Evolutionary conservation across 768 basidiomycete species (phyloP).

Genomic region (Calocybe cyanea): DNA sequence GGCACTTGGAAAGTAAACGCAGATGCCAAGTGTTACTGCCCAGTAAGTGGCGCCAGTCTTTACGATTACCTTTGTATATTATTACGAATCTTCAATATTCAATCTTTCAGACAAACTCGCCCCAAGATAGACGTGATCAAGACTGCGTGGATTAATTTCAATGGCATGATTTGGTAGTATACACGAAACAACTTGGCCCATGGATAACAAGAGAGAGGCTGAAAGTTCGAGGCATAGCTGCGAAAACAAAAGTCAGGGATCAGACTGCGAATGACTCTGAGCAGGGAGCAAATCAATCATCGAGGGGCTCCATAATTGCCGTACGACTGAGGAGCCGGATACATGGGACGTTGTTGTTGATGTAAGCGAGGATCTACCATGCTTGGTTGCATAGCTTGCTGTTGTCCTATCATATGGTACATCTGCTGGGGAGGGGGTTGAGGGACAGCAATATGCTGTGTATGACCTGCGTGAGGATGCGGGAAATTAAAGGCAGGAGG

Average conservation of each 20-base stretch:
- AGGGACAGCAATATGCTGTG: slow-evolving; percentile 34
- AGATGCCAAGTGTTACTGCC: slow-evolving; percentile 48
- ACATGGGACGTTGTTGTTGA: slow-evolving; percentile 12
- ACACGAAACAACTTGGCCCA: slow-evolving; percentile 1
- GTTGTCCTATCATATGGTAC: slow-evolving; percentile 6
- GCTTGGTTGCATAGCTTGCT: slow-evolving; percentile 10
- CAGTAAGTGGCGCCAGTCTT: slow-evolving; percentile 34
- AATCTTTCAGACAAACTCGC: too few species aligned
- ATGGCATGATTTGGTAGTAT: neutral
- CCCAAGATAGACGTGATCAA: too few species aligned
- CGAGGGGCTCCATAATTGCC: slow-evolving; percentile 11
- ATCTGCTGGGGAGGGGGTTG: slow-evolving; percentile 28
- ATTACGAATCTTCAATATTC: too few species aligned
- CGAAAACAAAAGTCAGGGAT: neutral
- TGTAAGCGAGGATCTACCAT: slow-evolving; percentile 14
- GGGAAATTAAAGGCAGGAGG: slow-evolving; percentile 69
- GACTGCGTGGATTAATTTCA: neutral
- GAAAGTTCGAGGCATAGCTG: too few species aligned
- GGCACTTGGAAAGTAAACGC: slow-evolving; percentile 55
- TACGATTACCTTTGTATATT: neutral
- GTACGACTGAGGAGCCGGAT: slow-evolving; percentile 12
- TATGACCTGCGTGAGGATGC: slow-evolving; percentile 55
- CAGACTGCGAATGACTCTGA: neutral
- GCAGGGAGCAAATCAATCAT: neutral
- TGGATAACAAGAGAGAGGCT: too few species aligned